Evolutionary conservation across 1,284 basidiomycete genomes (phyloP), one percentile per base, ranked within the genome.

Genomic region (Porodaedalea pini): DNA sequence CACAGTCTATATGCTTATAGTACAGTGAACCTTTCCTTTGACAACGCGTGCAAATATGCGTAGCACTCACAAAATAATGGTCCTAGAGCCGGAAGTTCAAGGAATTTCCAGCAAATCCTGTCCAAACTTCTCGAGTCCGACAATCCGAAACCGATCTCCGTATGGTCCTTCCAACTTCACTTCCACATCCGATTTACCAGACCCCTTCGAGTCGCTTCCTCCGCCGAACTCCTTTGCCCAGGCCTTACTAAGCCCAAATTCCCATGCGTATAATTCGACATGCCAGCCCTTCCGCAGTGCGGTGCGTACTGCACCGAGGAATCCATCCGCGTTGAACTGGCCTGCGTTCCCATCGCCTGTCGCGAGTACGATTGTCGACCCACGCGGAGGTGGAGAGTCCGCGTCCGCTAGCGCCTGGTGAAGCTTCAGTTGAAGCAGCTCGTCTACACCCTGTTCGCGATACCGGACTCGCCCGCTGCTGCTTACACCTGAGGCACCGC

Each of bases 321-420:
- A 95, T 2, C 92, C 92, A 65, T 92, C 88, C 60, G 90, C 88
- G 69, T 86, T 93, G 68, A 93, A 94, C 68, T 94, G 87, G 2
- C 90, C 89, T 10, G 87, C 86, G 66, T 91, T 90, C 19, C 91
- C 92, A 68, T 95, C 92, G 2, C 92, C 92, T 0, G 93, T 94
- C 1, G 90, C 92, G 34, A 95, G 80, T 37, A 94, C 85, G 63
- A 94, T 89, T 19, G 90, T 92, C 4, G 85, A 81, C 1, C 82
- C 80, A 8, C 75, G 66, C 2, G 82, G 81, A 0, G 80, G 82
- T 6, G 79, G 77, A 1, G 75, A 74, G 65, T 90, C 83, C 10
- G 80, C 78, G 47, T 81, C 83, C 3, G 88, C 83, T 51, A 95
- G 75, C 5, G 87, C 85, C 67, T 93, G 90, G 64, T 93, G 85